Evolutionary conservation across 331 rosid species (phyloP), one percentile per base, ranked within the genome.

Genomic region (Spiraea crenata): DNA sequence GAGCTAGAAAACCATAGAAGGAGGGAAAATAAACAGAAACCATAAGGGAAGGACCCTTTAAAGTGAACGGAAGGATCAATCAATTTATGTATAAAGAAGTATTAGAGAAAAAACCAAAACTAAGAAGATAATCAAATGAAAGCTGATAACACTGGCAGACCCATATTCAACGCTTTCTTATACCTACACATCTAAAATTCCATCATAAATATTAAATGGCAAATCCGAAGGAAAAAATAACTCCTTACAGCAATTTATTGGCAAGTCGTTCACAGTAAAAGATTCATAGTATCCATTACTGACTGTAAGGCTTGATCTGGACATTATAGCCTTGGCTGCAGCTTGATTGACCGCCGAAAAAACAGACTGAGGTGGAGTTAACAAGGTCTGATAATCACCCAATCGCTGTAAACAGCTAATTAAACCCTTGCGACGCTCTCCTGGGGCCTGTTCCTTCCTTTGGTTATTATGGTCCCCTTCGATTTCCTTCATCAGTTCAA

Each of bases 271-370:
- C 68, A 72, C 66, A 73, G 83, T 82, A 83, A 78, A 57, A 68
- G 76, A 72, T 50, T 93, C 88, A 0, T 73, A 60, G 84, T 71
- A 76, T 57, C 85, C 92, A 74, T 72, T 79, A 66, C 81, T 62
- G 72, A 78, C 88, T 65, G 92, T 68, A 73, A 85, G 82, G 62
- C 92, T 88, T 48, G 98, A 82, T 62, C 84, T 69, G 70, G 78
- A 84, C 90, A 86, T 69, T 65, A 80, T 80, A 69, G 97, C 96
- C 85, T 90, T 92, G 75, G 86, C 85, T 68, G 97, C 96, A 84
- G 98, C 98, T 83, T 92, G 90, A 87, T 92, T 92, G 72, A 85
- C 97, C 56, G 71, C 87, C 55, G 57, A 70, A 76, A 59, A 62
- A 81, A 85, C 83, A 79, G 83, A 75, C 71, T 81, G 89, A 74